Percentiles rank a stretch among this genome's conserved stretches.
phyloP scores from a whole-genome alignment of 164 flowering plant genomes.

The Malania oleifera region DNA sequence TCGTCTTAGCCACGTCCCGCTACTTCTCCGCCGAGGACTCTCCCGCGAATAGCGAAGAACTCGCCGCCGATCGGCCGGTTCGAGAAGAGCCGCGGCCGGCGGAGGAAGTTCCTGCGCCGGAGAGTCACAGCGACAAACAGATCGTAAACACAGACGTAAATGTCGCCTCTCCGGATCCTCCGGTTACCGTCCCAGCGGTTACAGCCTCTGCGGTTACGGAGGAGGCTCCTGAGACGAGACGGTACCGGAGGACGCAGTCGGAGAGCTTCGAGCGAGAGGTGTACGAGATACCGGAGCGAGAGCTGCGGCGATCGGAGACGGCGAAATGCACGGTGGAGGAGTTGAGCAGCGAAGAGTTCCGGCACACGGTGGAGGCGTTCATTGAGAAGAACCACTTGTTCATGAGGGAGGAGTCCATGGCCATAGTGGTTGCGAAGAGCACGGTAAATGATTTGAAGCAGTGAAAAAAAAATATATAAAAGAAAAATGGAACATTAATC shows the following conservation, averaged over 20 bases:
- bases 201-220: background rate
- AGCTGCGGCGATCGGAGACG: background rate
- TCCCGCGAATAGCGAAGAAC: background rate
- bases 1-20: conserved; percentile 24
- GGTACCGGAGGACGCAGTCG: conserved; percentile 25
- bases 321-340: conserved; percentile 18
- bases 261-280: conserved; percentile 8
- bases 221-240: conserved; percentile 1
- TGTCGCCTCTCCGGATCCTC: background rate
- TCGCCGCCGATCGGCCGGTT: background rate
- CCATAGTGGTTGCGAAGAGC: background rate
- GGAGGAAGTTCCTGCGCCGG: background rate
- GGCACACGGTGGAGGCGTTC: conserved; percentile 35
- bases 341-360: conserved; percentile 45
- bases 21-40: conserved; percentile 4
- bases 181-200: background rate
- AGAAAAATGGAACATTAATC: too few species aligned
- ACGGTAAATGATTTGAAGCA: too few species aligned
- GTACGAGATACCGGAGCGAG: conserved; percentile 1
- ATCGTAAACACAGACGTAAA: background rate
- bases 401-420: conserved; percentile 26
- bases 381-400: conserved; percentile 34
- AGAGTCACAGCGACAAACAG: background rate
- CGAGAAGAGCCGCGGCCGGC: background rate
- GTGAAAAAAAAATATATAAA: too few species aligned